Evolutionary conservation across 129 eudicot genomes (phyloP), one percentile per base, ranked within the genome.

Genomic region (Helichrysum umbraculigerum): DNA sequence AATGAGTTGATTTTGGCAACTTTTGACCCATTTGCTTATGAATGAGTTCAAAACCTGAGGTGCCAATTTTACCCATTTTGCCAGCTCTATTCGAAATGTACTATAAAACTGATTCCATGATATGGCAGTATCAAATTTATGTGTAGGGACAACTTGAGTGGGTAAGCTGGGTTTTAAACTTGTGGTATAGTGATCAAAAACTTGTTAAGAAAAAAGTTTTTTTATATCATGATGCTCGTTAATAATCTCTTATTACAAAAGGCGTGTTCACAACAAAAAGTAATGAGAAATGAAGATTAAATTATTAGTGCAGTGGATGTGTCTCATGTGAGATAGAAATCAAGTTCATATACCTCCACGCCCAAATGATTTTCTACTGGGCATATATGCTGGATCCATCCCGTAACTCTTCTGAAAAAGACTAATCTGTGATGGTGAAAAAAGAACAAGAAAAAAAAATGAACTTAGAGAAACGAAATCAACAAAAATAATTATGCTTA

Each of bases 351-450:
- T 81, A 93, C 98, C 98, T 90, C 96, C 97, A 75, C 98, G 98
- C 81, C 90, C 98, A 34, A 93, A 90, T 58, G 92, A 81, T 82
- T 93, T 93, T 84, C 98, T 83, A 78, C 98, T 93, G 59, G 98
- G 98, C 98, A 93, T 93, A 75, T 64, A 93, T 17, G 96, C 85
- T 81, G 90, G 91, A 87, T 93, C 98, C 98, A 93, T 90, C 68
- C 98, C 98, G 97, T 97, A 93, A 77, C 83, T 93, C 84, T 82
- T 88, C 82, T 93, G 98, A 81, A 93, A 93, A 28, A 96, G 91
- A 70, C 75, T 85, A 42, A 93, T 90, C 98, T 93, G 88, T 69
- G 67, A 69, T 14, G 42, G 42, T 20, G 4, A 54, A 56, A 56
- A 52, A 29, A 25, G 3, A 28, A 33, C 16, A 75, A 33, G 54